Evolutionary conservation across 2,329 filamentous ascomycete genomes (phyloP).

Genomic region (Epichloe typhina): DNA sequence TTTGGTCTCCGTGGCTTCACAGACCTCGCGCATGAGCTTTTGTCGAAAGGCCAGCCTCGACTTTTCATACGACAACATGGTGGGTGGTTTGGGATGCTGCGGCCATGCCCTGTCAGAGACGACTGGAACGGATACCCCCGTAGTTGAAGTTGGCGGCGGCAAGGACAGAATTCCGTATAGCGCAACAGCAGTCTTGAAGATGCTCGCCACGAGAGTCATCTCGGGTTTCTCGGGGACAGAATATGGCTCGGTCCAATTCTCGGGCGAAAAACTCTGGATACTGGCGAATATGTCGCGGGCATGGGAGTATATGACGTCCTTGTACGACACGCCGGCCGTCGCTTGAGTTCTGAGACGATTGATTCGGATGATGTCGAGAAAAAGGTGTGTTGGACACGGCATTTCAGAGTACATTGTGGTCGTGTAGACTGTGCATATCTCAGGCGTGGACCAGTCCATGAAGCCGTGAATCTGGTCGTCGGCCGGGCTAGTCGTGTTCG

Average conservation of each 20-base stretch:
- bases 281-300: background rate
- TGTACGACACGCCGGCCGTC: background rate
- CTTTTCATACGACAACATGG: background rate
- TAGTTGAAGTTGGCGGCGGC: background rate
- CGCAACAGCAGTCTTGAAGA: conserved; percentile 3
- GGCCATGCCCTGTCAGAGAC: background rate
- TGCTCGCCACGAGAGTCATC: background rate
- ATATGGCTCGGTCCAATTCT: conserved; percentile 3
- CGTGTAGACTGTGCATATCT: conserved; percentile 1
- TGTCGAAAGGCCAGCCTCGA: background rate
- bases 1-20: background rate
- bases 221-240: background rate
- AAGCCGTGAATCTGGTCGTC: conserved; percentile 2
- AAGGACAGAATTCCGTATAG: conserved; percentile 1
- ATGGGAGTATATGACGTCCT: background rate
- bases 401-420: conserved; percentile 3
- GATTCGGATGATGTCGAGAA: conserved; percentile 3
- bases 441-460: background rate
- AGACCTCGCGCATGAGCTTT: background rate
- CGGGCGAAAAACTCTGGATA: background rate
- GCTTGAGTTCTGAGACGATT: conserved; percentile 1
- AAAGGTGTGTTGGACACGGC: conserved; percentile 4
- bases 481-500: conserved; percentile 4
- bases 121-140: background rate
- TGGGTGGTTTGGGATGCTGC: background rate